Evolutionary conservation across 129 eudicot species (phyloP).

Genomic region (Mikania micrantha): DNA sequence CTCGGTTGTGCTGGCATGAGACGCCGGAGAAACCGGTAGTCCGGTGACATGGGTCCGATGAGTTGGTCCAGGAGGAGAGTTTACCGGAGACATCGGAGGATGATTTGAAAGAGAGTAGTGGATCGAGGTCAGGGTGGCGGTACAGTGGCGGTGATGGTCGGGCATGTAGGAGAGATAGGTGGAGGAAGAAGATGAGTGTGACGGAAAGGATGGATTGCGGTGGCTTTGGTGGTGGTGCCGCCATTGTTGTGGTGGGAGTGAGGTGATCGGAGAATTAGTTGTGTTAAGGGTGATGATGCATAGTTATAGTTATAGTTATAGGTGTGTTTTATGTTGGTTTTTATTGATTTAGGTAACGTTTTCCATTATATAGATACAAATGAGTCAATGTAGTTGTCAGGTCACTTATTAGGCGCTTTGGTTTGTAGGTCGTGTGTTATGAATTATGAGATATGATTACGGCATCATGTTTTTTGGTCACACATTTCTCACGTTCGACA

Average conservation of each 20-base stretch:
- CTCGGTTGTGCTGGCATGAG: constrained; percentile 57
- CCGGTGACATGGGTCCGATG: constrained; percentile 44
- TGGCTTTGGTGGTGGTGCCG: constrained; percentile 17
- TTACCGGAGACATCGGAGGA: constrained; percentile 29
- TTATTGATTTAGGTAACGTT: no score
- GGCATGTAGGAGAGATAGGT: constrained; percentile 22
- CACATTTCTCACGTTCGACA: no score
- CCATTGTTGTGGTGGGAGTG: constrained; percentile 6
- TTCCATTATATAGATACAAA: no score
- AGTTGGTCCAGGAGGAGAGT: constrained; percentile 54
- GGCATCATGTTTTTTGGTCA: no score
- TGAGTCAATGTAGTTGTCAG: no score
- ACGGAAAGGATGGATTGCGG: constrained; percentile 3
- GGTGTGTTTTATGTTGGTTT: no score
- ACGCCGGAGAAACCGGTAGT: constrained; percentile 53
- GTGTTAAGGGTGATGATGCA: not conserved
- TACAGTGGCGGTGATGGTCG: constrained; percentile 14
- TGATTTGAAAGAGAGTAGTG: constrained; percentile 64
- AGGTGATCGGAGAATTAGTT: not conserved
- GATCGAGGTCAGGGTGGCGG: constrained; percentile 43
- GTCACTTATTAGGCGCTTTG: no score
- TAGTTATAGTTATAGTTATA: no score
- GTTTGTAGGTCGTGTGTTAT: no score
- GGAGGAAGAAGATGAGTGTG: constrained; percentile 15
- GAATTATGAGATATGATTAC: no score